These are phyloP conservation scores for Beauveria sp. DNA, from an alignment of 2,329 filamentous ascomycete species.

Conservation along the genomic window DNA sequence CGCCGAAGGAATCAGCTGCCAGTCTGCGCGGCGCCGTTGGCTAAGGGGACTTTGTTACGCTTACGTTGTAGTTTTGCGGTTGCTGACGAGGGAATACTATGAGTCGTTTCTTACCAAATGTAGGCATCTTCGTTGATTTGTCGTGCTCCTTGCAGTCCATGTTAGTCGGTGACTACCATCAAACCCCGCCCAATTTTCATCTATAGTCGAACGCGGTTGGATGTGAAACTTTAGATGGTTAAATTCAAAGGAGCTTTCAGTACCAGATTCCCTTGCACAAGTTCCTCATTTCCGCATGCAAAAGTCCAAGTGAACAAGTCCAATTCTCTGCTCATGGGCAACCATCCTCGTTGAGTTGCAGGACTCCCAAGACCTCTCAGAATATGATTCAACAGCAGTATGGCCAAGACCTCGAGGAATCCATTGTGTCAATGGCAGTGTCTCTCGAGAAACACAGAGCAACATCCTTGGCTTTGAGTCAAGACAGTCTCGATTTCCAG, in stretches of 20 bases:
- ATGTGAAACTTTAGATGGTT: no score
- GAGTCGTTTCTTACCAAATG: not conserved
- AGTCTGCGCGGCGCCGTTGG: not conserved
- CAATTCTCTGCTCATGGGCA: no score
- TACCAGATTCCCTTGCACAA: no score
- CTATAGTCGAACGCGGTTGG: no score
- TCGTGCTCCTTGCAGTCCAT: not conserved
- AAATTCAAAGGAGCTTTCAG: no score
- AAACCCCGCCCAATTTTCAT: no score
- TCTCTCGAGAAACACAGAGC: not conserved
- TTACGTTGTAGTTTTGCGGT: not conserved
- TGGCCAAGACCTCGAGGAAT: not conserved
- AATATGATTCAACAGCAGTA: slow-evolving; percentile 3
- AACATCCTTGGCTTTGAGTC: not conserved
- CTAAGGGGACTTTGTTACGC: not conserved
- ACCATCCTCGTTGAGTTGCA: not conserved
- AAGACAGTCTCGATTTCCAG: not conserved
- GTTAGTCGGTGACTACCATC: not conserved
- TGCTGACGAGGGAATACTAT: not conserved
- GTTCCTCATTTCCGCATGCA: no score
- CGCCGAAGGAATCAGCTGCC: not conserved
- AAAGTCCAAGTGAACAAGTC: no score
- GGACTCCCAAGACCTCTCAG: not conserved
- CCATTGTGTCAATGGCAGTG: not conserved
- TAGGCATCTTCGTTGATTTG: not conserved